Percentiles rank a stretch among this genome's conserved stretches.
phyloP scores from a whole-genome alignment of 139 green algal genomes.

The Pleodorina starrii region DNA sequence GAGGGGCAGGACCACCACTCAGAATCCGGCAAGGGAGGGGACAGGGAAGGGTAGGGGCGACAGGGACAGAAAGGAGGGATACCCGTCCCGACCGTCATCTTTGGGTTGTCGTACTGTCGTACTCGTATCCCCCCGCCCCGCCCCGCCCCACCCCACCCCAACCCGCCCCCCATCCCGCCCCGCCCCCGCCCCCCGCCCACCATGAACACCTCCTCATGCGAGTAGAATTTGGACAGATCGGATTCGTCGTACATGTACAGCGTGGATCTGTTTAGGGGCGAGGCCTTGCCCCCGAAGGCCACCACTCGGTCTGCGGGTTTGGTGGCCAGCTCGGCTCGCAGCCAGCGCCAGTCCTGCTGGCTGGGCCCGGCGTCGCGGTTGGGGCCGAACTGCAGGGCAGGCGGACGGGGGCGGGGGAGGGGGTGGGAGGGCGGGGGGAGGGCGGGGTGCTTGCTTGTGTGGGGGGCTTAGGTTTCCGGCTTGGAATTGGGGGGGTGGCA shows the following conservation, averaged over 20 bases:
- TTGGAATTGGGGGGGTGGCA: neutral
- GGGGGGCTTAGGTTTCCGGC: too few species aligned
- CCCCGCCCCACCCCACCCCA: too few species aligned
- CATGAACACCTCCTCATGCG: constrained; percentile 47
- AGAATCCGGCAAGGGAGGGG: too few species aligned
- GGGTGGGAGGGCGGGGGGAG: neutral
- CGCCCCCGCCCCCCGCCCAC: neutral
- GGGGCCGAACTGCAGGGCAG: constrained; percentile 12
- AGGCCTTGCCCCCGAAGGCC: neutral
- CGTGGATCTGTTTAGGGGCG: neutral
- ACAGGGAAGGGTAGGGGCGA: too few species aligned
- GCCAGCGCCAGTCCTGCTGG: constrained; percentile 5
- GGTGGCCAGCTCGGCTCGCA: constrained; percentile 37
- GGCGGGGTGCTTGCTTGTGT: too few species aligned
- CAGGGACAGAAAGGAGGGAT: too few species aligned
- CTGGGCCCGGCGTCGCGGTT: constrained; percentile 23
- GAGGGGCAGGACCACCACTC: too few species aligned
- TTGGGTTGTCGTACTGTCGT: too few species aligned
- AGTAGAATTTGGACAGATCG: constrained; percentile 6
- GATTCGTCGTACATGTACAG: constrained; percentile 29
- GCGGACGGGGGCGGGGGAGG: neutral
- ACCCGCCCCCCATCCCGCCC: too few species aligned
- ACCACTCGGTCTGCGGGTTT: neutral
- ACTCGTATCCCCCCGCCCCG: too few species aligned
- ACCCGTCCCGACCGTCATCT: too few species aligned